Evolutionary conservation across 805 yeast genomes (phyloP).

Genomic region (Candida fluviatilis): DNA sequence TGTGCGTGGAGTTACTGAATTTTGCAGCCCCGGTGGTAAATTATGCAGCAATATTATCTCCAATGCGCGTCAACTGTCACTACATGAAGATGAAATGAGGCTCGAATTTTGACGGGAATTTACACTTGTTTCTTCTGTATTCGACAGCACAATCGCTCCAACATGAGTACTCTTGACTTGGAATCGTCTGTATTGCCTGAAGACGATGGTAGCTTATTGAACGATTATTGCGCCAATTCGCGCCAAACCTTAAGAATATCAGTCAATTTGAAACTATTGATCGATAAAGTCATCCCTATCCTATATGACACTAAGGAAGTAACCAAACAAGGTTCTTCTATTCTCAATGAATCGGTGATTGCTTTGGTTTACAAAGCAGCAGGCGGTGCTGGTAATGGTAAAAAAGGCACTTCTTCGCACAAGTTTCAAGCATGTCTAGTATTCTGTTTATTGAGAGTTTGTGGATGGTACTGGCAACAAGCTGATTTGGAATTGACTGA

Average conservation of each 20-base stretch:
- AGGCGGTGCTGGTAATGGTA: conserved; percentile 69
- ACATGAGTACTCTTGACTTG: background rate
- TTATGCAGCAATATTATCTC: too few species aligned
- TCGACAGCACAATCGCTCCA: background rate
- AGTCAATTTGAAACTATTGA: conserved; percentile 64
- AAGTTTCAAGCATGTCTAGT: conserved; percentile 66
- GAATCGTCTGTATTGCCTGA: background rate
- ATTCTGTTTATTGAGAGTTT: conserved; percentile 70
- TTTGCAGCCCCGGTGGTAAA: too few species aligned
- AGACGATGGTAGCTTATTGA: conserved; percentile 1
- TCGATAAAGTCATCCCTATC: conserved; percentile 69
- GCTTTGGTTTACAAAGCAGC: conserved; percentile 66
- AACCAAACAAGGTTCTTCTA: conserved; percentile 52
- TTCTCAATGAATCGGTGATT: conserved; percentile 57
- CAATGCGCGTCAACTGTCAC: too few species aligned
- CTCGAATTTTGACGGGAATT: too few species aligned
- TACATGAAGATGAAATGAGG: background rate
- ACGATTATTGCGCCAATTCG: conserved; percentile 48
- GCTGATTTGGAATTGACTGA: conserved; percentile 60
- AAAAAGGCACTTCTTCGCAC: conserved; percentile 47
- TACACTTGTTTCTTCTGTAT: too few species aligned
- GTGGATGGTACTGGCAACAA: conserved; percentile 70
- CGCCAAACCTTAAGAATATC: conserved; percentile 69
- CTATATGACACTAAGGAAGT: conserved; percentile 50
- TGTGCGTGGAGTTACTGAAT: too few species aligned